Evolutionary conservation across 2,329 filamentous ascomycete genomes (phyloP), one percentile per base, ranked within the genome.

Genomic region (Cytospora piceicola): DNA sequence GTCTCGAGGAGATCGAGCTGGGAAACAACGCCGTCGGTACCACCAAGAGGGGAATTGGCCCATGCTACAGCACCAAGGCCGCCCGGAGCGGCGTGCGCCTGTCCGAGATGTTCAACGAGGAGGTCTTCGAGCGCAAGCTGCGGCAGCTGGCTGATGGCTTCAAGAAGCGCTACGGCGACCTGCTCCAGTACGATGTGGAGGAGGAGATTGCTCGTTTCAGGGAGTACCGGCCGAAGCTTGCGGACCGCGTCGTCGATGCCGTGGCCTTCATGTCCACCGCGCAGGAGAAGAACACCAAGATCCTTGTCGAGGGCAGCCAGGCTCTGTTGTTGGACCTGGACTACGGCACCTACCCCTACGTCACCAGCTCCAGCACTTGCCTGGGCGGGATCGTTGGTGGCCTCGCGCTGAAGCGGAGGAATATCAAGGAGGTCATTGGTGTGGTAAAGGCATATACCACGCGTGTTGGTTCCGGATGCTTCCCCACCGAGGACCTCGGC

Each of bases 381-480:
- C 79, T 86, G 52, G 85, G 84, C 57, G 87, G 86, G 65, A 82
- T 87, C 64, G 80, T 88, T 70, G 85, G 85, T 32, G 86, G 86
- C 64, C 77, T 88, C 7, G 81, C 81, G 34, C 75, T 88, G 39
- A 82, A 83, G 68, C 85, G 83, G 64, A 80, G 79, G 64, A 85
- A 85, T 65, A 80, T 88, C 67, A 80, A 79, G 63, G 82, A 71
- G 64, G 82, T 86, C 62, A 84, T 89, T 68, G 87, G 87, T 55
- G 87, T 90, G 4, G 85, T 88, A 6, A 90, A 90, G 72, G 86
- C 87, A 15, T 89, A 89, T 75, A 88, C 85, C n/a, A 89, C 86
- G 5, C 78, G 83, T 51, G 84, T 87, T 17, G 81, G 80, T 55
- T 82, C 80, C 39, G 87, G 87, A 2, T 85, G 86, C 1, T 89